Conservation (phyloP, 2,329 filamentous ascomycete genomes). For the Colletotrichum falcatum region DNA sequence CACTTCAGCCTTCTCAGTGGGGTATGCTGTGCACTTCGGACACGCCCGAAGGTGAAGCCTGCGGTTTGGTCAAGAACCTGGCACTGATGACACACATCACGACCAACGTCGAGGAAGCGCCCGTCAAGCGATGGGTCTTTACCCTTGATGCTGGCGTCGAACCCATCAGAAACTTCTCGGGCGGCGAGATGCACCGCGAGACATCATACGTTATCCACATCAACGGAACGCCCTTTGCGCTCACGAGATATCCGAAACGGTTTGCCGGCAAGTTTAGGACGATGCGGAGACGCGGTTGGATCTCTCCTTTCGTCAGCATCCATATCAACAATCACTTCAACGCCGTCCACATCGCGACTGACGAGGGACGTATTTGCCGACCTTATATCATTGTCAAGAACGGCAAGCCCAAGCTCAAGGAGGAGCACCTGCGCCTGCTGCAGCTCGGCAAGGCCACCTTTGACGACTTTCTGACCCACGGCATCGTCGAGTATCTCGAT, state of each 20-base stretch:
- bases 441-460: conserved; percentile 89
- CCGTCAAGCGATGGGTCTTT: conserved; percentile 88
- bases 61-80: conserved; percentile 97
- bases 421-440: conserved; percentile 82
- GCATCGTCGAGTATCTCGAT: conserved; percentile 95
- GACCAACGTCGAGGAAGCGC: conserved; percentile 92
- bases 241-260: conserved; percentile 86
- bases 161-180: conserved; percentile 76
- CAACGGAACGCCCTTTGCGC: conserved; percentile 92
- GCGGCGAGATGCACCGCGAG: conserved; percentile 85
- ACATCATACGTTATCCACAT: conserved; percentile 93
- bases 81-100: conserved; percentile 99
- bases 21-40: conserved; percentile 98
- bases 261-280: conserved; percentile 89
- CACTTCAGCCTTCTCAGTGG: conserved; percentile 96
- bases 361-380: conserved; percentile 95
- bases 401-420: conserved; percentile 82
- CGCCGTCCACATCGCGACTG: conserved; percentile 94
- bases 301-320: conserved; percentile 97
- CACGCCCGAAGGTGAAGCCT: conserved; percentile 98
- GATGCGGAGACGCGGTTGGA: conserved; percentile 87
- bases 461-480: conserved; percentile 91
- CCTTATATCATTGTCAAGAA: conserved; percentile 96
- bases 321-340: conserved; percentile 94
- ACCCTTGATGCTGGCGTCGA: conserved; percentile 87